Base-by-base conservation (phyloP, 1,284 basidiomycete genomes). In the Ganoderma resinaceum region DNA sequence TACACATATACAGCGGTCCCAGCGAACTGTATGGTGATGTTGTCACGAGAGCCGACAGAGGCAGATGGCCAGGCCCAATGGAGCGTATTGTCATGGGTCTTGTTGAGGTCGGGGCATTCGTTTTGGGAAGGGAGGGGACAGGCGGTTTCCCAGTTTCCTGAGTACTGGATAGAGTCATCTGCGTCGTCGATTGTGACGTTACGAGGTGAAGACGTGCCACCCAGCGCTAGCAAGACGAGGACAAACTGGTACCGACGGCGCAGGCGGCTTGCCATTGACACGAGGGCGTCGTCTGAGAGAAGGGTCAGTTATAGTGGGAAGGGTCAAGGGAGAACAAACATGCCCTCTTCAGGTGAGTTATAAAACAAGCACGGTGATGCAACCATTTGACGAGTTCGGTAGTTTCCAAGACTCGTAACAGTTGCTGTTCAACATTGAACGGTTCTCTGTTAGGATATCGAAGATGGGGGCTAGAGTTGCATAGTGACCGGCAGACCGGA, bases 1-100 rank as follows among this genome's bases (percentile, higher is more conserved):
- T 49, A 67, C 5, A 70, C 63, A 4, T 37, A 43, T 46, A 70
- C 64, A 1, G 46, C 59, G 16, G 49, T 66, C 23, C 69, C 69
- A 7, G 64, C 61, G 61, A 70, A 70, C n/a, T 12, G 23, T 9
- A 63, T 49, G 4, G 61, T 52, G 53, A 70, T 61, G 33, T 6
- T 26, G 4, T 37, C 31, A 9, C 12, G 14, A n/a, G n/a, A 7
- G 40, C 55, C 23, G 9, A 60, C 58, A 31, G 62, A 23, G 23
- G 62, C 63, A 11, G 18, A 16, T 35, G 33, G 20, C 31, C 33
- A 58, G n/a, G 12, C 20, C 55, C 55, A 58, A 53, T 66, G 65
- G 52, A 49, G 52, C 1, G 60, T 62, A 1, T 35, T 38, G 16
- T 57, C 42, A 7, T 43, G 14, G 0, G 40, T 38, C 23, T 49